These are phyloP conservation scores for Rhizopogon vesiculosus DNA, from an alignment of 768 basidiomycete genomes.

Conservation along the genomic window DNA sequence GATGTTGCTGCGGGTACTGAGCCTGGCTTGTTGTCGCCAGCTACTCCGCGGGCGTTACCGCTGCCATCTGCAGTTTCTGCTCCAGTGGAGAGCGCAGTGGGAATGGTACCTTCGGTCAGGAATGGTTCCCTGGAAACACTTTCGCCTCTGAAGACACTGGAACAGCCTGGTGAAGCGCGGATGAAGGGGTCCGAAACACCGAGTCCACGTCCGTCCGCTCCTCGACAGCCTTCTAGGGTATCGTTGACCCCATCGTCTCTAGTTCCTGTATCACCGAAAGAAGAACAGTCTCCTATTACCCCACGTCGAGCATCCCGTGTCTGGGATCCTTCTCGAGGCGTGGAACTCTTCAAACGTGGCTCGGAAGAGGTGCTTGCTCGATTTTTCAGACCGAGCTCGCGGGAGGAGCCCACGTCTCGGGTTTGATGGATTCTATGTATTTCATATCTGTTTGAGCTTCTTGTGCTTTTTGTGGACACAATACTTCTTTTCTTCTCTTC, in stretches of 20 bases:
- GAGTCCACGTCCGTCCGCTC: constrained; percentile 6
- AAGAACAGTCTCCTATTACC: constrained; percentile 29
- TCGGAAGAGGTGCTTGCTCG: constrained; percentile 84
- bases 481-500: neutral
- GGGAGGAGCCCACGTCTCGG: constrained; percentile 45
- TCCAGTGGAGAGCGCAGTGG: neutral
- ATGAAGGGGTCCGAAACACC: constrained; percentile 3
- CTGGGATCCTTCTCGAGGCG: constrained; percentile 83
- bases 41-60: neutral
- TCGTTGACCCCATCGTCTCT: constrained; percentile 50
- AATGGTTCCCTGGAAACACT: constrained; percentile 11
- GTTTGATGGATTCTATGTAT: neutral
- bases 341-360: constrained; percentile 81
- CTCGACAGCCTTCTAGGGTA: constrained; percentile 27
- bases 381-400: constrained; percentile 76
- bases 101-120: neutral
- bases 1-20: constrained; percentile 1
- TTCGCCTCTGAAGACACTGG: constrained; percentile 11
- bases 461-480: neutral
- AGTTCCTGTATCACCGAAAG: constrained; percentile 48
- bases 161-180: constrained; percentile 8
- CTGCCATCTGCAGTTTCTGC: neutral
- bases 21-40: neutral
- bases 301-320: constrained; percentile 52
- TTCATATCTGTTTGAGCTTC: neutral